These are phyloP conservation scores for Lolium rigidum DNA, from an alignment of 176 grass and related monocot genomes.

Conservation along the genomic window DNA sequence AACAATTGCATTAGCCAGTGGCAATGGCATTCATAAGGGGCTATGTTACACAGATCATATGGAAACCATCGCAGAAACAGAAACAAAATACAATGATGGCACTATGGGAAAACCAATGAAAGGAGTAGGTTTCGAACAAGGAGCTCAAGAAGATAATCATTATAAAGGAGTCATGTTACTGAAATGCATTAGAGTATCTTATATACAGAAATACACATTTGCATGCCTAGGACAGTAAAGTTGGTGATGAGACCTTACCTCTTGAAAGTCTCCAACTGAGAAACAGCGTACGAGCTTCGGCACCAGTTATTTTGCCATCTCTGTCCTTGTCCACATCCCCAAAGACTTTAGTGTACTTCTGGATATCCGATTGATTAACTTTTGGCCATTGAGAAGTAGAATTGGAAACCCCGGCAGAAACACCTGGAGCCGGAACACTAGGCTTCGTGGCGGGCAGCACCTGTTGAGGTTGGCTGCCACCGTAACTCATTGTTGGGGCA, in stretches of 20 bases:
- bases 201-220: constrained; percentile 28
- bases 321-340: constrained; percentile 88
- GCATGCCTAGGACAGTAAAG: constrained; percentile 37
- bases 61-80: constrained; percentile 23
- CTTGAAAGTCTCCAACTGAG: constrained; percentile 99
- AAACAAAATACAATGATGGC: constrained; percentile 27
- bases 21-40: constrained; percentile 23
- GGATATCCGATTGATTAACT: constrained; percentile 88
- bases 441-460: constrained; percentile 53
- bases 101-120: background rate
- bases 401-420: constrained; percentile 56
- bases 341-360: constrained; percentile 97
- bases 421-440: constrained; percentile 40
- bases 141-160: constrained; percentile 21
- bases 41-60: background rate
- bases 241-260: constrained; percentile 56
- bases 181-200: constrained; percentile 29
- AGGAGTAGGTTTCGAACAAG: constrained; percentile 14
- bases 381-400: constrained; percentile 90
- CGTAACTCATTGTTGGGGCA: constrained; percentile 37
- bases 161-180: background rate
- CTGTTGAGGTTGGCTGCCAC: constrained; percentile 66
- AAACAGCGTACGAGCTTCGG: constrained; percentile 88
- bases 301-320: constrained; percentile 97
- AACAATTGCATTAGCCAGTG: constrained; percentile 37